Base-by-base conservation (phyloP, 1,284 basidiomycete genomes). In the Malassezia globosa region DNA sequence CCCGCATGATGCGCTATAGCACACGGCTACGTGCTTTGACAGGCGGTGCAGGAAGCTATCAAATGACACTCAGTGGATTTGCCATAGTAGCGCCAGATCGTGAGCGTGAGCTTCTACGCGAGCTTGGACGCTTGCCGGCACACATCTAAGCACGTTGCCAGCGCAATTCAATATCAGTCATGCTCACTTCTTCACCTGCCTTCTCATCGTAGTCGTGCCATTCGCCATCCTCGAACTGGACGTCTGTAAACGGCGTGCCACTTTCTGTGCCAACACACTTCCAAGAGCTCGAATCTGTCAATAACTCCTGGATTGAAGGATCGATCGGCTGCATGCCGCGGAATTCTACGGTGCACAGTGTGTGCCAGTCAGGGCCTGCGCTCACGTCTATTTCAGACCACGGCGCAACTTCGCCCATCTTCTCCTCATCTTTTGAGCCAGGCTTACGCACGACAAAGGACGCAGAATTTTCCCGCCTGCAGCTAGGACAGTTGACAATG, bases 1-100 rank as follows among this genome's bases (percentile, higher is more conserved):
- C 81, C 56, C 79, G 78, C 59, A 81, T 87, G 78, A 75, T 89
- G 22, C 81, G 86, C 65, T 89, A 85, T 64, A 82, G 83, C 18
- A 81, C 76, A 42, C 77, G 85, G 22, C 70, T 89, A 42, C 80
- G 87, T 14, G 82, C 87, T 0, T 72, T 89, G 19, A 84, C 84
- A 0, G 86, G 83, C 36, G 86, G 86, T 1, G 80, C 84, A 63
- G 87, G 85, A 5, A 72, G 77, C 18, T 87, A 87, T 61, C 84
- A 85, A 63, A 85, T 85, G 82, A 72, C 75, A 29, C 79, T 79
- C 48, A 81, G 81, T 16, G 86, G 85, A 5, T 89, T 87, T 72
- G 78, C 76, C 74, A 79, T 52, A 55, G 64, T 64, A 1, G 39
- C 51, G 4, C 37, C 42, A 7, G 48, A 52, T 22, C 54, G 65